Evolutionary conservation across 2,329 filamentous ascomycete genomes (phyloP).

Genomic region (Fusarium chlamydosporum): DNA sequence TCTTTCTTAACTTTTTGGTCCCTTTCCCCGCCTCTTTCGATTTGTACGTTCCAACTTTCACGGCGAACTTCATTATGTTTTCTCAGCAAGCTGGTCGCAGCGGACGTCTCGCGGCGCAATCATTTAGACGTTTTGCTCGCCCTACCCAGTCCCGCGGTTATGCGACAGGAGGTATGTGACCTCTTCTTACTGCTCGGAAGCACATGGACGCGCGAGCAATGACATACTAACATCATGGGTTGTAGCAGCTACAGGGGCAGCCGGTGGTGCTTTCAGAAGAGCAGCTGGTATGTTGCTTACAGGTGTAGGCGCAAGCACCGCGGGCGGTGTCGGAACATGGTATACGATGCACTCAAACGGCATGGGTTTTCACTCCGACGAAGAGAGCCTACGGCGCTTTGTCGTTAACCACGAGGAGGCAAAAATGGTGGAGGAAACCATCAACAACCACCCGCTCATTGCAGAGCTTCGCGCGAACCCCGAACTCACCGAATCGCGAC

Average conservation of each 20-base stretch:
- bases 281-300: constrained; percentile 49
- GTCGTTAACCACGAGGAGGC: constrained; percentile 67
- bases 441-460: constrained; percentile 82
- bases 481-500: constrained; percentile 80
- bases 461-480: constrained; percentile 75
- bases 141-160: constrained; percentile 47
- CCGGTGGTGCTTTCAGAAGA: constrained; percentile 45
- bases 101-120: constrained; percentile 47
- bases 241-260: constrained; percentile 31
- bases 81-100: constrained; percentile 46
- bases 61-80: constrained; percentile 38
- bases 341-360: constrained; percentile 55
- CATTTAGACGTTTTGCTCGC: constrained; percentile 40
- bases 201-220: constrained; percentile 24
- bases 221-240: constrained; percentile 30
- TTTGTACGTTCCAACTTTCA: constrained; percentile 4
- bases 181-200: neutral
- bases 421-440: constrained; percentile 76
- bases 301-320: constrained; percentile 52
- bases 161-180: constrained; percentile 48
- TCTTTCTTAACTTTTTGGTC: constrained; percentile 4
- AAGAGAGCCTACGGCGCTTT: constrained; percentile 79
- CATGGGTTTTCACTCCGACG: constrained; percentile 67
- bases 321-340: constrained; percentile 56
- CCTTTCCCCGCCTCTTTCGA: neutral